Base-by-base conservation (phyloP, 257 asterid genomes). In the Mitragyna speciosa region DNA sequence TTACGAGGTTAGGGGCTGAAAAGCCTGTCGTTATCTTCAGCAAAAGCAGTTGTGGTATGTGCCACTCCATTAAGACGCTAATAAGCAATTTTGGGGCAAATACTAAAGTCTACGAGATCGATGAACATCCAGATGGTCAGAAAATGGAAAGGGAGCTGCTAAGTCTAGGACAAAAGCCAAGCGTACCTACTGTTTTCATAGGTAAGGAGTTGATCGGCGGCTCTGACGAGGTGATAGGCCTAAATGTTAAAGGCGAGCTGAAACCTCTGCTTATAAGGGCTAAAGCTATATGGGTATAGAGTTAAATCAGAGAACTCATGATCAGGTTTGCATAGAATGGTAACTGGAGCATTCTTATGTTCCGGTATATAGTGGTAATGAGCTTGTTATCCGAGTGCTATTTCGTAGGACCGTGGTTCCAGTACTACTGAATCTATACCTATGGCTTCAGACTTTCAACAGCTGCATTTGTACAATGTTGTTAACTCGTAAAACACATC, bases 1-100 rank as follows among this genome's bases (percentile, higher is more conserved):
- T 86, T 36, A 78, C 2, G 72, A 74, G 59, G 33, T 58, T 83
- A 63, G 89, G 78, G 47, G 77, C 61, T 26, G 79, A 83, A 73
- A 86, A 75, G 54, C 87, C 87, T 2, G 79, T 86, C 26, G 89
- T 86, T 72, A 83, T 86, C 82, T 86, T 86, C 70, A 83, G 85
- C 83, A 85, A 83, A 79, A 85, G 83, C 70, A 80, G 22, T 69
- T 85, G 88, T 45, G 81, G 85, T 45, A 80, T 86, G n/a, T 83
- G 84, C 79, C 75, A 86, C 64, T 74, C 67, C 65, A 72, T 86
- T 7, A 78, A 80, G 82, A 83, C 81, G 20, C 71, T 85, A 33
- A 80, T 81, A 70, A 73, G 73, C 65, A 80, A 79, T 75, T 83
- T 83, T 49, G 89, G 89, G 24, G 89, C 87, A 0, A 86, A 80